Evolutionary conservation across 805 yeast genomes (phyloP).

Genomic region (Komagataella kurtzmanii): DNA sequence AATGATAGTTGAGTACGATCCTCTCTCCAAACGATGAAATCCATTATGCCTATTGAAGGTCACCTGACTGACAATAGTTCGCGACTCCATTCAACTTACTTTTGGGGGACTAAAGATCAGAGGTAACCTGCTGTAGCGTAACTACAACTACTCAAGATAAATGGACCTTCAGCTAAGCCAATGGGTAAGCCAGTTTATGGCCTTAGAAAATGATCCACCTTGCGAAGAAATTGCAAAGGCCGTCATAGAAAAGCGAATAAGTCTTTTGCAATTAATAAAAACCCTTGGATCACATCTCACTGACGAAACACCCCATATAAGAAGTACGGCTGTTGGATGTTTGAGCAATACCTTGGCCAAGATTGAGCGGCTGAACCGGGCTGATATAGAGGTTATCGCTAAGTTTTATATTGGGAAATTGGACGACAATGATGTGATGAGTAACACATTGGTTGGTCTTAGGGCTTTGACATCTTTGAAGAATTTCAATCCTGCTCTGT

Average conservation of each 20-base stretch:
- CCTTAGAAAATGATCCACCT: constrained; percentile 20
- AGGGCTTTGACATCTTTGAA: constrained; percentile 35
- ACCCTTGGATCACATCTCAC: constrained; percentile 34
- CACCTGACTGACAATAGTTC: not conserved
- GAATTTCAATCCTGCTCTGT: constrained; percentile 25
- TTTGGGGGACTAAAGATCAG: not conserved
- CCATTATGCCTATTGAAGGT: not conserved
- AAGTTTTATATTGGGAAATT: constrained; percentile 54
- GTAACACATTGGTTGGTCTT: constrained; percentile 42
- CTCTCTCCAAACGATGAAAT: not conserved
- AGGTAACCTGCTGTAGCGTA: not conserved
- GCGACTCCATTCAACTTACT: not conserved
- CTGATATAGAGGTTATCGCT: constrained; percentile 34
- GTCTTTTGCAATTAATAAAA: constrained; percentile 29
- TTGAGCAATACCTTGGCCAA: constrained; percentile 21
- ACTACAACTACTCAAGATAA: not conserved
- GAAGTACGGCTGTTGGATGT: constrained; percentile 27
- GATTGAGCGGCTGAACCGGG: constrained; percentile 17
- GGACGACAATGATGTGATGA: constrained; percentile 45
- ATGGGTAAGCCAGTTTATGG: constrained; percentile 23
- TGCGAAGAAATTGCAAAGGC: constrained; percentile 15
- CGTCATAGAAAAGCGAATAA: constrained; percentile 16
- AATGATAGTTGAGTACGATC: not conserved
- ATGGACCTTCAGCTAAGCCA: not conserved
- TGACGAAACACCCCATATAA: constrained; percentile 25